Base-by-base conservation (phyloP, 2,329 filamentous ascomycete species). In the Tolypocladium ophioglossoides region DNA sequence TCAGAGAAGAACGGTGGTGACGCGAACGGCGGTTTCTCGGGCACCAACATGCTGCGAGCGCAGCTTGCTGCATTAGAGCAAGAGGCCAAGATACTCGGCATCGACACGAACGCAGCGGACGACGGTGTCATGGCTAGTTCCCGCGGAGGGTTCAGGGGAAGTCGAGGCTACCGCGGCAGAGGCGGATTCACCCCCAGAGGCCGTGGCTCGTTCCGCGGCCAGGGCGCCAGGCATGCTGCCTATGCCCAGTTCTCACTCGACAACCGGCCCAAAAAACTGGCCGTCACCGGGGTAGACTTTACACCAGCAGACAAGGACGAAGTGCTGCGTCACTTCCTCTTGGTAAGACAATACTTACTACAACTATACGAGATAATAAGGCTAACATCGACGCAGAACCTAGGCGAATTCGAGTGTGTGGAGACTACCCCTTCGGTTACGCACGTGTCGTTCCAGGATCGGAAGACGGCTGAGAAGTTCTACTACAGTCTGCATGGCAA, bases 41-140 rank as follows among this genome's bases (percentile, higher is more conserved):
- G 83, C 61, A 85, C 85, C 1, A 82, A 84, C 51, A 77, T 78
- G 46, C 73, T 92, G n/a, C 82, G 83, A 47, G 84, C 84, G 3
- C 85, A 89, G 64, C 73, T 91, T 16, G 85, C 85, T 2, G 82
- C 79, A n/a, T 72, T 91, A 8, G 84, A 91, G 64, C 83, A 82
- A 24, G 87, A 91, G 68, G 87, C 87, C 16, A 79, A 79, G 62
- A 78, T 79, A 10, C 74, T 91, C 37, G 87, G 87, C 9, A 76
- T 91, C 35, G 83, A 89, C 62, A 79, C 83, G 2, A 68, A 78
- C 56, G 72, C 73, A 6, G 66, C 68, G 2, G 71, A 75, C 2
- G 76, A 82, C 4, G 74, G 74, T 20, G 66, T 68, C 34, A 54
- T 56, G 12, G 58, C 61, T 14, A 53, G 56, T 12, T 51, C 51